Base-by-base conservation (phyloP, 1,284 basidiomycete species). In the Ustilago cynodontis region DNA sequence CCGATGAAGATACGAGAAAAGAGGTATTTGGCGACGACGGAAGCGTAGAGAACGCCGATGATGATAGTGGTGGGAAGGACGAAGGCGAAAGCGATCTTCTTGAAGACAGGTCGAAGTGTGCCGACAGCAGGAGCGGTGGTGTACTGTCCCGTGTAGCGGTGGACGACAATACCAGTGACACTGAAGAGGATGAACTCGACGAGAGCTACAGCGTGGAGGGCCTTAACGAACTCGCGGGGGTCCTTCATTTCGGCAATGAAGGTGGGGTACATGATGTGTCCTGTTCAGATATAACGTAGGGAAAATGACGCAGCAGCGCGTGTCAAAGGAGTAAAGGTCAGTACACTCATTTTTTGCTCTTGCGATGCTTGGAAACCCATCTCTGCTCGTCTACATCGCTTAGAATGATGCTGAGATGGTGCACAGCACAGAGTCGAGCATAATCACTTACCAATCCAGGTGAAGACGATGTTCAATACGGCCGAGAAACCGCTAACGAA, bases 191-290 rank as follows among this genome's bases (percentile, higher is more conserved):
- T 81, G 60, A 91, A 86, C 82, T 92, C 90, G 33, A 89, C 87
- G 18, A 88, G 87, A 57, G 88, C 89, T 7, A 88, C 85, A 5
- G 87, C 84, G 45, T 87, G 85, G 13, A 87, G 82, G 2, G 87
- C 86, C 71, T 91, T 91, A 26, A 90, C 90, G 86, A 92, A 92
- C 67, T 92, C 91, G 65, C 88, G 88, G 0, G 90, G 90, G 28
- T 89, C 86, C 77, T 88, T 87, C 89, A 90, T 90, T 79, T 90
- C 89, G 2, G 88, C 88, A 62, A 90, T 89, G 75, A 90, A 90
- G 79, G 87, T 72, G 1, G 85, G 85, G 53, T 85, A 86, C 53
- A 89, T 82, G 41, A 89, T 89, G 77, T 92, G 91, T 2, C 54
- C 51, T 16, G 28, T 52, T 26, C 14, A 51, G 22, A 54, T 20